A percentile compares a stretch with the other conserved stretches of the same genome.
These are phyloP conservation scores for Huntiella omanensis DNA, from an alignment of 2,329 filamentous ascomycete species.

Conservation along the genomic window DNA sequence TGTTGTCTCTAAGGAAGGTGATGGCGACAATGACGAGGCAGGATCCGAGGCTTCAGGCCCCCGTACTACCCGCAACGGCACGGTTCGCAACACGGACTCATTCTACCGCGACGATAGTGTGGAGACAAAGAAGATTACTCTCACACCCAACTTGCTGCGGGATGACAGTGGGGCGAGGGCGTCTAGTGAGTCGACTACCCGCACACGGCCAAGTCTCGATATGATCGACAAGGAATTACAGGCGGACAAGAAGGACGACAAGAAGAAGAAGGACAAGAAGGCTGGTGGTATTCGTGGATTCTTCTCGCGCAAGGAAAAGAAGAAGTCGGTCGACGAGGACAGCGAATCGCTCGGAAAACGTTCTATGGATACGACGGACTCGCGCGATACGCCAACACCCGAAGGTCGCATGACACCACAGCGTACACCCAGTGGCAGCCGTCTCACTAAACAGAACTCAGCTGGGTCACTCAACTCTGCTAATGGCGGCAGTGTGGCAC, in stretches of 20 bases:
- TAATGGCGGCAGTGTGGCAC: not conserved
- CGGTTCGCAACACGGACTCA: conserved; percentile 78
- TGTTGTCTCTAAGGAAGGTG: not conserved
- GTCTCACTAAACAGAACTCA: conserved; percentile 50
- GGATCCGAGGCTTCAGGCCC: not conserved
- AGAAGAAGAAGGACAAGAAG: conserved; percentile 52
- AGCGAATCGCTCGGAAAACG: conserved; percentile 31
- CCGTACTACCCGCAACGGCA: conserved; percentile 52
- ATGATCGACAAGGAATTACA: conserved; percentile 37
- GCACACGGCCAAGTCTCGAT: conserved; percentile 50
- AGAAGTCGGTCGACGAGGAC: conserved; percentile 35
- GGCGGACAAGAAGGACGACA: conserved; percentile 52
- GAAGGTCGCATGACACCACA: conserved; percentile 29
- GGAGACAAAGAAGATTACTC: conserved; percentile 91
- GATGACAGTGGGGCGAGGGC: conserved; percentile 52
- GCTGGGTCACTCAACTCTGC: conserved; percentile 25
- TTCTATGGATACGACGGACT: conserved; percentile 11
- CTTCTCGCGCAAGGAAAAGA: conserved; percentile 45
- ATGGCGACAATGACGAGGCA: not conserved
- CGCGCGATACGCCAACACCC: conserved; percentile 12
- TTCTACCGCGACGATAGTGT: conserved; percentile 94
- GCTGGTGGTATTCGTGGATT: conserved; percentile 37
- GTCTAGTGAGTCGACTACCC: conserved; percentile 27
- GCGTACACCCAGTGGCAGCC: conserved; percentile 34
- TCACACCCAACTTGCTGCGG: conserved; percentile 79